Conservation (phyloP, 2,329 filamentous ascomycete genomes). For the Aspergillus niger region DNA sequence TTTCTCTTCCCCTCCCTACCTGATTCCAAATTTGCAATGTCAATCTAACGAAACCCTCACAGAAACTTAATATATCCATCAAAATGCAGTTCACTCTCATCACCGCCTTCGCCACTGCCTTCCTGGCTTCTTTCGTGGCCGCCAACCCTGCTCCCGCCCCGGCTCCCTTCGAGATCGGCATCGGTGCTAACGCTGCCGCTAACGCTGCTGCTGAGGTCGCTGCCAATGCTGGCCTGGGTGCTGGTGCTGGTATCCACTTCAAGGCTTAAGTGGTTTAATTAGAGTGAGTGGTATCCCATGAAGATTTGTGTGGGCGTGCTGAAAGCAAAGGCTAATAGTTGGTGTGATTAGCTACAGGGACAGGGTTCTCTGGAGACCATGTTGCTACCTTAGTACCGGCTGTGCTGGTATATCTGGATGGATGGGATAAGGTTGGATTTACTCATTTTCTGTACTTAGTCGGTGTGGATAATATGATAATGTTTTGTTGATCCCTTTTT, state of each 20-base stretch:
- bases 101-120: background rate
- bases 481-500: background rate
- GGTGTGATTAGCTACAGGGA: background rate
- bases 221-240: background rate
- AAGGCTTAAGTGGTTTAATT: background rate
- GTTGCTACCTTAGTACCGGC: background rate
- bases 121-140: background rate
- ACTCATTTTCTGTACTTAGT: background rate
- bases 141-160: background rate
- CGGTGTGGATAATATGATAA: background rate
- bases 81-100: constrained; percentile 1
- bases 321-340: too few species aligned
- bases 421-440: background rate
- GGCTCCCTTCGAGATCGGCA: background rate
- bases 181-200: background rate
- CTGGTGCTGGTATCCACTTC: background rate
- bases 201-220: background rate
- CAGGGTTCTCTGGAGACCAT: background rate
- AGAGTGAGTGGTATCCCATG: background rate
- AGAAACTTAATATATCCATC: background rate
- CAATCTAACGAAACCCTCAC: background rate
- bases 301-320: too few species aligned
- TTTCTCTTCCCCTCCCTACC: too few species aligned
- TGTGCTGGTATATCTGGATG: background rate
- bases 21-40: too few species aligned